Evolutionary conservation across 441 rosid genomes (phyloP).

Genomic region (Populus hybrid): DNA sequence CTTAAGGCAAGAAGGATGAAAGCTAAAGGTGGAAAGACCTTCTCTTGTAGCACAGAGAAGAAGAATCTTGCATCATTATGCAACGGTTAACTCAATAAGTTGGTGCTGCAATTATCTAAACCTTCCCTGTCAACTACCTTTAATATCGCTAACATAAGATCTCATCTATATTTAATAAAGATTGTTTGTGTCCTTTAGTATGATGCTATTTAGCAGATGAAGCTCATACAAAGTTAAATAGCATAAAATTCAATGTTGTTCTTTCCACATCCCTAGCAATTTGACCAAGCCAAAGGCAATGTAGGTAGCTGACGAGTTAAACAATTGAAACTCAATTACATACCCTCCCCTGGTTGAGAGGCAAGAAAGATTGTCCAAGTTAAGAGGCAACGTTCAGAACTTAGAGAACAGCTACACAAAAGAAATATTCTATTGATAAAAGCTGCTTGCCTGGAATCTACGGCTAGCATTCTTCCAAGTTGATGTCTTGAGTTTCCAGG

Average conservation of each 20-base stretch:
- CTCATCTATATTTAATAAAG: background rate
- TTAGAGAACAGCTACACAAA: background rate
- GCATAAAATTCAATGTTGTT: background rate
- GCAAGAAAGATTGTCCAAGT: background rate
- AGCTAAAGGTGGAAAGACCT: background rate
- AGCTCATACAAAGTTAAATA: background rate
- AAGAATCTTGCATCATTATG: background rate
- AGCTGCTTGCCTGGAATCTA: slow-evolving; percentile 68
- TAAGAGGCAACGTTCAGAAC: background rate
- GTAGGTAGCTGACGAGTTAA: background rate
- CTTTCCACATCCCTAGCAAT: background rate
- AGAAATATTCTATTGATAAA: background rate
- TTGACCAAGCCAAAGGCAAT: background rate
- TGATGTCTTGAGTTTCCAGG: slow-evolving; percentile 82
- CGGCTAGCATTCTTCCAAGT: slow-evolving; percentile 83
- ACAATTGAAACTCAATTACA: background rate
- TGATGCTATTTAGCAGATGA: background rate
- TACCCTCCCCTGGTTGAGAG: background rate
- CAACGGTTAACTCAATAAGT: background rate
- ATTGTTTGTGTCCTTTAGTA: background rate
- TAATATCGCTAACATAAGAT: background rate
- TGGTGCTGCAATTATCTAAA: background rate
- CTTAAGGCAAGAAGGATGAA: background rate
- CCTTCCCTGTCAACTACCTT: background rate
- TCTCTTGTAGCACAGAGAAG: background rate